Evolutionary conservation across 768 basidiomycete genomes (phyloP), one percentile per base, ranked within the genome.

Genomic region (Rhizopogon vesiculosus): DNA sequence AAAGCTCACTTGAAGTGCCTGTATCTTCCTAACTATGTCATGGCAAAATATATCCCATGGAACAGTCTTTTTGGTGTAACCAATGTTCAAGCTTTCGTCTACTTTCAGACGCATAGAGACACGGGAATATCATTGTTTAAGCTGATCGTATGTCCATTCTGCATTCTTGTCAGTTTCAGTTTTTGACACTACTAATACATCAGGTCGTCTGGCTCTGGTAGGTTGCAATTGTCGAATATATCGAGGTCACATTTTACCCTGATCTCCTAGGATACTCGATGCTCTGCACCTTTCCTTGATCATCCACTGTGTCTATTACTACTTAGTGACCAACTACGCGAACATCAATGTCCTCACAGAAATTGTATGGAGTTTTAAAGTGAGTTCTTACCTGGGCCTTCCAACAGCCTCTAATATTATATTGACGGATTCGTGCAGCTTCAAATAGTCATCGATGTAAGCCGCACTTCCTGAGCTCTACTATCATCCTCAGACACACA

Each of bases 271-370:
- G 74, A 18, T 69, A 8, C 62, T 75, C 13, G 73, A 74, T 58
- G 67, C 68, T 8, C 54, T 73, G 10, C 72, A 74, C 42, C 59
- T 74, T 28, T 66, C 63, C 0, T 61, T 76, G 19, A 60, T 73
- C 29, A 67, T 71, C 2, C 70, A 74, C 48, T 61, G 62, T 22
- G 35, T 74, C 16, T 74, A 76, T 61, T 67, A 64, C 58, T 74
- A 74, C 61, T 53, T 71, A 29, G 65, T 76, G 42, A 63, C 60
- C 8, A 74, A 70, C 49, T 73, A 67, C 51, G 63, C 54, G 31
- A 70, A 73, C 56, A 68, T 70, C 3, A 3, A 55, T 7, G 62
- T 62, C 19, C 52, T 74, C 25, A 52, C 64, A 7, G 61, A 52
- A 5, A 65, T 72, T 6, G 69, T 62, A 18, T 72, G 73, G 74